Conservation (phyloP, 2,329 filamentous ascomycete species). For the Periconia macrospinosa region DNA sequence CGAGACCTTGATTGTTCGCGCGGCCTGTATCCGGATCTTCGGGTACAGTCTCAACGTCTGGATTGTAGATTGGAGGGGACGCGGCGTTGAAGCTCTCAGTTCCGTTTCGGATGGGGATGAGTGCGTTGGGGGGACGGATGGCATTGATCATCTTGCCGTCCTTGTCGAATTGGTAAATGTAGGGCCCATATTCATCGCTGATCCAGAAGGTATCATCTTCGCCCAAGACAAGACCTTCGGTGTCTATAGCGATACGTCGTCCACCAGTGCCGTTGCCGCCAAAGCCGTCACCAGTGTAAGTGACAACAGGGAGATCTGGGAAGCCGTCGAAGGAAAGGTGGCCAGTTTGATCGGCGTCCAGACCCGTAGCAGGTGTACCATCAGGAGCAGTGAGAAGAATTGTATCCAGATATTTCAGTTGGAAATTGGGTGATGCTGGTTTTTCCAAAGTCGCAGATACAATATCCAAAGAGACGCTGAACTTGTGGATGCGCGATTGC, state of each 20-base stretch:
- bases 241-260: conserved; percentile 62
- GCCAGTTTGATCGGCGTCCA: conserved; percentile 62
- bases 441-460: conserved; percentile 54
- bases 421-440: conserved; percentile 63
- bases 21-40: conserved; percentile 63
- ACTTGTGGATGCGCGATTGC: conserved; percentile 69
- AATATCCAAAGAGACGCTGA: conserved; percentile 62
- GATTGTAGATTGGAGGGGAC: conserved; percentile 64
- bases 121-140: conserved; percentile 65
- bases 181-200: conserved; percentile 65
- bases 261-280: conserved; percentile 63
- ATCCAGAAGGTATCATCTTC: conserved; percentile 67
- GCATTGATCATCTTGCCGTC: conserved; percentile 63
- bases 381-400: conserved; percentile 66
- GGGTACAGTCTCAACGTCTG: conserved; percentile 53
- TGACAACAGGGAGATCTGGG: conserved; percentile 64
- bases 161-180: conserved; percentile 66
- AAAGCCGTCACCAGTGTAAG: conserved; percentile 69
- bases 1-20: conserved; percentile 75
- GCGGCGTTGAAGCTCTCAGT: conserved; percentile 64
- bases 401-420: conserved; percentile 65
- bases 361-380: conserved; percentile 60
- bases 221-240: conserved; percentile 67
- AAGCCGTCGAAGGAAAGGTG: conserved; percentile 60
- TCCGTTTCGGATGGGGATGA: conserved; percentile 66